Base-by-base conservation (phyloP, 106 monocot species). In the Gastrodia elata region DNA sequence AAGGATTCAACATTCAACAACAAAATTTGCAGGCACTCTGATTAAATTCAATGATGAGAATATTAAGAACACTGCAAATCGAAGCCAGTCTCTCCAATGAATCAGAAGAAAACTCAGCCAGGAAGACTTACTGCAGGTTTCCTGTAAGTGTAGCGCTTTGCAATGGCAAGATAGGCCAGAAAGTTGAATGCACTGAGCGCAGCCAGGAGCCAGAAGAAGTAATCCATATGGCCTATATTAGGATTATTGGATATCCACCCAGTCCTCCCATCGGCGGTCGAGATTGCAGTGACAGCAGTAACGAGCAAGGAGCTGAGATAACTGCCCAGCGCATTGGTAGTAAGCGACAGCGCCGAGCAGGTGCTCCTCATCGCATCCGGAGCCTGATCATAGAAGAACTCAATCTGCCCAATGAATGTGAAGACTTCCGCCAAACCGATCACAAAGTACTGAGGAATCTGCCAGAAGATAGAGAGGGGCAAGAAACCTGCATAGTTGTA, bases 381-480 rank as follows among this genome's bases (percentile, higher is more conserved):
- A 8, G 81, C 85, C 70, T 85, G 85, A n/a, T 85, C 85, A 42
- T 85, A 85, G 71, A 82, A 85, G 78, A 85, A 85, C 72, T 82
- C 81, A 46, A 82, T 18, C 36, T 81, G 75, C 2, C 85, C 85
- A 27, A 85, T 73, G 52, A 81, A 75, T 0, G 81, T 85, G 43
- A 80, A 80, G 22, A 84, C 71, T 40, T 84, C 80, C 2, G 84
- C 84, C 0, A 75, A 64, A 3, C 77, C 84, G 1, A 84, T 42
- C 18, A 84, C 70, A 80, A 84, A 80, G 36, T 84, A 84, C 77
- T 77, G 84, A 55, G 84, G 84, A 14, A 80, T 52, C 70, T 84
- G 84, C 84, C 84, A 84, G 73, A 84, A 77, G 32, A 84, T 80
- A 1, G 80, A 84, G 46, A 84, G 77, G 14, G 80, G 79, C 65